Evolutionary conservation across 306 rosid genomes (phyloP), one percentile per base, ranked within the genome.

Genomic region (Quercus ilex): DNA sequence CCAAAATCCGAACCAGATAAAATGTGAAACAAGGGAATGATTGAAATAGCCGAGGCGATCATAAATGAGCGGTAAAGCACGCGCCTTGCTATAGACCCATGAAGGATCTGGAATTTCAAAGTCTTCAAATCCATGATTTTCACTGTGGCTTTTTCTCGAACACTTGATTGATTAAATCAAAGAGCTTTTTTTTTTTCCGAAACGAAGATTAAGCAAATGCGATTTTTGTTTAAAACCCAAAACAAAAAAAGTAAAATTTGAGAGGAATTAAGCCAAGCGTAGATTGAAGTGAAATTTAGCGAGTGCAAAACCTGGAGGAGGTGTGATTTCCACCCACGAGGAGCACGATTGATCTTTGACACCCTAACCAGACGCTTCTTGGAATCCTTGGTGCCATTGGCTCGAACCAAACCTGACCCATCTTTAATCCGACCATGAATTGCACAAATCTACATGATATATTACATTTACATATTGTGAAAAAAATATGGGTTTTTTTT

Each of bases 271-370:
- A 85, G 75, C 87, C 87, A 35, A 73, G 15, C 26, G 28, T 51
- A 83, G 51, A 12, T 2, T 49, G 38, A 76, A 35, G 52, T 59
- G 17, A 31, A 46, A 65, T 38, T 57, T 92, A 94, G 86, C 97
- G 97, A 88, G 97, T 78, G 73, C 97, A 94, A 88, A 94, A 94
- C 90, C 98, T 92, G 91, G 93, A 91, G 51, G 97, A 89, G 46
- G 97, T 92, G 85, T 92, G 98, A 71, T 91, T 94, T 14, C 97
- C 97, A 92, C 94, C 97, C 97, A 92, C 95, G 93, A 94, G 98
- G 94, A 92, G 82, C 5, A 84, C 97, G 87, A 88, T 89, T 70
- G 97, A 86, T 33, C 82, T 92, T 88, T 92, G 97, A 60, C 92
- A 83, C 74, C 91, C 92, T 87, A 92, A 85, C 95, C 93, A 92